Evolutionary conservation across 495 filamentous ascomycete genomes (phyloP), one percentile per base, ranked within the genome.

Genomic region (Aspergillus homomorphus): DNA sequence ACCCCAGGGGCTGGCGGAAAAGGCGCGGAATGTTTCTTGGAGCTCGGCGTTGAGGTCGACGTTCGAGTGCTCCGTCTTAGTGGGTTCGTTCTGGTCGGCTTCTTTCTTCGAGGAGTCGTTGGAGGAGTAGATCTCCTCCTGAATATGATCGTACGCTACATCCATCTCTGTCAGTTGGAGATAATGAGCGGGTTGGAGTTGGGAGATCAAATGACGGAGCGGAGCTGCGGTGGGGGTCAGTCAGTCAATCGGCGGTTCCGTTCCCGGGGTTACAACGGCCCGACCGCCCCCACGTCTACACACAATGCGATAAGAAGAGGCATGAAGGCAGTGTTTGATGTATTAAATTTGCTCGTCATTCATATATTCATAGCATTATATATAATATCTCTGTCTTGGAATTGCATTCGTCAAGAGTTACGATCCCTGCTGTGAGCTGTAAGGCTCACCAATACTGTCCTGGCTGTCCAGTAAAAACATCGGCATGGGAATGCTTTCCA

Each of bases 101-200:
- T 73, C 66, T 53, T 76, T 80, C 50, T 76, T 78, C 45, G 73
- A 67, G 24, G 72, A 67, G 54, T 78, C 71, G 46, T 88, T 81
- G 44, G 89, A 84, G 21, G 82, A 78, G 61, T 90, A 77, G 54
- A 83, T 80, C 69, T 92, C 88, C 76, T 96, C 91, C 67, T 91
- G 88, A 64, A 98, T 95, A 71, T 96, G 92, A 68, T 98, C 94
- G 81, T 98, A 98, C 42, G 94, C 92, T 65, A 96, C 73, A 82
- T 98, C 94, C 94, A 98, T 98, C 15, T 41, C 21, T 57, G 45
- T 16, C 30, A 55, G 59, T 18, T 53, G 48, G 26, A 20, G 45
- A 53, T 30, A 19, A 30, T 9, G 45, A 46, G 22, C 16, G 49
- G 48, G 53, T 49, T 46, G 48, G 49, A 53, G 26, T 45, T 28